Evolutionary conservation across 768 basidiomycete species (phyloP).

Genomic region (Kondoa subrosea): DNA sequence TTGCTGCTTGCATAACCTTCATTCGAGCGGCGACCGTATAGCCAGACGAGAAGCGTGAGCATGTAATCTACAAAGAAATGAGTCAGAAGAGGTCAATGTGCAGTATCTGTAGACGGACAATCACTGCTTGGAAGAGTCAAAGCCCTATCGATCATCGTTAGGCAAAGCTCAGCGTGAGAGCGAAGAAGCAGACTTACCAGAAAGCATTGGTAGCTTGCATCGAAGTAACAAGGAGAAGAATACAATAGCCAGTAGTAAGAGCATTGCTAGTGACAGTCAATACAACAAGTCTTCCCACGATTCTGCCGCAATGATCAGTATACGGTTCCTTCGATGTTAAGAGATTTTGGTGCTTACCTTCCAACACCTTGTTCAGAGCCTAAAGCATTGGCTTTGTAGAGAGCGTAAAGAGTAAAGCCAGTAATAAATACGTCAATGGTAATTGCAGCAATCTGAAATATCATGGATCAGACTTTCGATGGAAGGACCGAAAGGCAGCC

Average conservation of each 20-base stretch:
- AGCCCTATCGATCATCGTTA: too few relatives aligned
- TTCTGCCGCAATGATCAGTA: not conserved
- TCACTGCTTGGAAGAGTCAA: too few relatives aligned
- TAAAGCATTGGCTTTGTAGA: not conserved
- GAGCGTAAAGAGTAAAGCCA: not conserved
- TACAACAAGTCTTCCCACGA: not conserved
- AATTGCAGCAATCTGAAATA: not conserved
- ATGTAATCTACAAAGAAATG: too few relatives aligned
- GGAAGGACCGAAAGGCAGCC: not conserved
- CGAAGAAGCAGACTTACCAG: too few relatives aligned
- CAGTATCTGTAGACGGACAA: too few relatives aligned
- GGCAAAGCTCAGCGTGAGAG: not conserved
- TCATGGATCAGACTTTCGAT: not conserved
- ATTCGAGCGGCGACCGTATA: not conserved
- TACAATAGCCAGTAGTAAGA: not conserved
- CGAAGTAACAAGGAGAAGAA: not conserved
- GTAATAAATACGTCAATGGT: not conserved
- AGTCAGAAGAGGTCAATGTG: too few relatives aligned
- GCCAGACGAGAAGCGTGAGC: not conserved
- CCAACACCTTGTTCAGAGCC: not conserved
- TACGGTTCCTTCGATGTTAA: not conserved
- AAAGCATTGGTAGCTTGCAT: not conserved
- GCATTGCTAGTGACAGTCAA: not conserved
- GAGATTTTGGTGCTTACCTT: not conserved
- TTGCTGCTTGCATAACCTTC: not conserved